Conservation (phyloP, 1,284 basidiomycete genomes). For the Ganoderma leucocontextum region DNA sequence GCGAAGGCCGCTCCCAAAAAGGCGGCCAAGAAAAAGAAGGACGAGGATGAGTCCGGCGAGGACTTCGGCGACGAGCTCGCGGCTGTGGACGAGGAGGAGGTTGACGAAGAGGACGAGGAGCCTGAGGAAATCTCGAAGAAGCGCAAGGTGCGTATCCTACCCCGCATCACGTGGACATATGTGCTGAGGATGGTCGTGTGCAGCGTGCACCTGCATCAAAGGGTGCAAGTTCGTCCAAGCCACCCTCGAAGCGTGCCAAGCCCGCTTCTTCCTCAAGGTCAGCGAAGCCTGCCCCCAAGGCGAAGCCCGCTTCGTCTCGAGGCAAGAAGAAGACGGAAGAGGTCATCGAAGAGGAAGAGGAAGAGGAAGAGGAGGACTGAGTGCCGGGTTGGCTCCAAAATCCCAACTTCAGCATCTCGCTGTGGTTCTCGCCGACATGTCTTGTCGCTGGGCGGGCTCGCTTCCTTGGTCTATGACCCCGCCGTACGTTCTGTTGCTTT, state of each 20-base stretch:
- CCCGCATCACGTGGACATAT: not conserved
- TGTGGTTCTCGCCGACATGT: not conserved
- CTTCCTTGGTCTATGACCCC: not conserved
- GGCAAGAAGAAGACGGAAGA: constrained; percentile 37
- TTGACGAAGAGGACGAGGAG: constrained; percentile 43
- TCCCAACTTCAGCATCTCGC: not conserved
- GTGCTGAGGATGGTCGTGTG: not conserved
- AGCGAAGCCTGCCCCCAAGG: constrained; percentile 35
- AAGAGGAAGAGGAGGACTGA: constrained; percentile 29
- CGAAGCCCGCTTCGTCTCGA: constrained; percentile 35
- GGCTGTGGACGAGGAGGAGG: constrained; percentile 43
- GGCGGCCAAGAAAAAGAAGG: constrained; percentile 47
- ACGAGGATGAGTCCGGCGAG: constrained; percentile 44
- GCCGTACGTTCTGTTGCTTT: constrained; percentile 9
- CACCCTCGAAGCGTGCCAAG: constrained; percentile 41
- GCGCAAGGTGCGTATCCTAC: constrained; percentile 41
- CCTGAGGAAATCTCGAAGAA: constrained; percentile 43
- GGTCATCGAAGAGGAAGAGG: constrained; percentile 34
- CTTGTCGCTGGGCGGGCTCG: not conserved
- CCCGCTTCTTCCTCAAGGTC: constrained; percentile 33
- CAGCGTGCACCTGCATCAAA: constrained; percentile 41
- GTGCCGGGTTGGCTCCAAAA: not conserved
- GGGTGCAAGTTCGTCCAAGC: constrained; percentile 34
- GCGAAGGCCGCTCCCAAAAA: constrained; percentile 45
- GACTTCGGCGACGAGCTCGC: constrained; percentile 47